Conservation (phyloP, 805 yeast genomes). For the Barnettozyma siamensis region DNA sequence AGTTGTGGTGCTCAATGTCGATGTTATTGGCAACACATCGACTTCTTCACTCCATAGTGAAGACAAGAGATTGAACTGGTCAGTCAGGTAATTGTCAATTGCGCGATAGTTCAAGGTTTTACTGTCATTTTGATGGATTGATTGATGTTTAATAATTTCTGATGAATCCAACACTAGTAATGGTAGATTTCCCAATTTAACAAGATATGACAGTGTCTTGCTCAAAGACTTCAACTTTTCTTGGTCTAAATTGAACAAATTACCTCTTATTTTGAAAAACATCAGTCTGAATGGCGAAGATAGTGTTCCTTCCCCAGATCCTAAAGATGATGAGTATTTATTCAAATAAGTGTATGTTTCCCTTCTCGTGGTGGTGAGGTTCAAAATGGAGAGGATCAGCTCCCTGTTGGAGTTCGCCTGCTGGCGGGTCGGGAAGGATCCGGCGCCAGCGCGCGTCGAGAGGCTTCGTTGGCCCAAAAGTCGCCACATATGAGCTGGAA, state of each 20-base stretch:
- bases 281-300: slow-evolving; percentile 27
- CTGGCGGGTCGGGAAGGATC: slow-evolving; percentile 10
- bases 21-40: background rate
- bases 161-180: slow-evolving; percentile 19
- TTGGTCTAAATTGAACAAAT: slow-evolving; percentile 12
- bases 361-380: slow-evolving; percentile 88
- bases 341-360: slow-evolving; percentile 79
- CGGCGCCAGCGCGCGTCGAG: background rate
- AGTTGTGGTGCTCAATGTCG: background rate
- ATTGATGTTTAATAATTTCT: slow-evolving; percentile 1
- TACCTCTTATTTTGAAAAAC: slow-evolving; percentile 25
- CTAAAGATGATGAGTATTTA: slow-evolving; percentile 46
- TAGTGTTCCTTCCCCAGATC: slow-evolving; percentile 18
- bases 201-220: slow-evolving; percentile 19
- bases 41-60: background rate
- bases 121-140: slow-evolving; percentile 11
- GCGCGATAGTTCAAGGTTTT: slow-evolving; percentile 13
- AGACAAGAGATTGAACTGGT: slow-evolving; percentile 14
- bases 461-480: background rate
- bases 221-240: slow-evolving; percentile 13
- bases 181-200: slow-evolving; percentile 20
- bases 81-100: slow-evolving; percentile 15
- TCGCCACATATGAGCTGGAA: no score
- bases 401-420: slow-evolving; percentile 47
- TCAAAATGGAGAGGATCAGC: slow-evolving; percentile 74